Evolutionary conservation across 2,329 filamentous ascomycete species (phyloP), one percentile per base, ranked within the genome.

Genomic region (Fusarium multiceps): DNA sequence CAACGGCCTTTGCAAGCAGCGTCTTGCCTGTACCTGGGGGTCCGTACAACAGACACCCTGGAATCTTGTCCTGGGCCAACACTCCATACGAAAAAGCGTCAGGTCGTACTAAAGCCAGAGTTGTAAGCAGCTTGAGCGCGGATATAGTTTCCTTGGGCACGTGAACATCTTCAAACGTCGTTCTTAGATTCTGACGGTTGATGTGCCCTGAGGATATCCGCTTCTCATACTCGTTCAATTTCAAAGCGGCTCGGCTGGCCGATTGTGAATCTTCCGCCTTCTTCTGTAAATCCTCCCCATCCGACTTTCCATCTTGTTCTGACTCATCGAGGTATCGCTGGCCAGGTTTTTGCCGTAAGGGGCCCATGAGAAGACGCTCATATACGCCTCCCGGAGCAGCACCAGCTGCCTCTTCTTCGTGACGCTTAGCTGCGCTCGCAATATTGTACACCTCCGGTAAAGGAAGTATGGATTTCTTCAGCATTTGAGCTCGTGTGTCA

Each of bases 11-110:
- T 45, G 90, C 90, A 10, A 92, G 83, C 45, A 92, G 82, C 3
- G 90, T 92, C 78, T 92, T 92, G 62, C 90, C 90, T 4, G 90
- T 94, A 28, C 94, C 94, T 0, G 94, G 94, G 11, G 94, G 94
- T 0, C 94, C 94, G 74, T 97, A 97, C 0, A 97, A 84, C 1
- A 97, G 87, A 49, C 96, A 89, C 16, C 96, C 96, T 0, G 94
- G 93, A 50, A 99, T 97, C 73, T 93, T 92, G 77, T 98, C 94
- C 1, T 90, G 93, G 3, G 94, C 92, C 14, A 99, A 87, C 6
- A 99, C 93, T 80, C 96, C 96, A 73, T 99, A 99, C 13, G 90
- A 90, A 80, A 98, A 99, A n/a, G 94, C 95, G 67, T 98, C 94
- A 0, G 96, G 96, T 0, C 95, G 90, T 53, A 93, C 85, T 7